phyloP scores from a whole-genome alignment of 2,329 filamentous ascomycete genomes.

The Phyllosticta citribraziliensis region DNA sequence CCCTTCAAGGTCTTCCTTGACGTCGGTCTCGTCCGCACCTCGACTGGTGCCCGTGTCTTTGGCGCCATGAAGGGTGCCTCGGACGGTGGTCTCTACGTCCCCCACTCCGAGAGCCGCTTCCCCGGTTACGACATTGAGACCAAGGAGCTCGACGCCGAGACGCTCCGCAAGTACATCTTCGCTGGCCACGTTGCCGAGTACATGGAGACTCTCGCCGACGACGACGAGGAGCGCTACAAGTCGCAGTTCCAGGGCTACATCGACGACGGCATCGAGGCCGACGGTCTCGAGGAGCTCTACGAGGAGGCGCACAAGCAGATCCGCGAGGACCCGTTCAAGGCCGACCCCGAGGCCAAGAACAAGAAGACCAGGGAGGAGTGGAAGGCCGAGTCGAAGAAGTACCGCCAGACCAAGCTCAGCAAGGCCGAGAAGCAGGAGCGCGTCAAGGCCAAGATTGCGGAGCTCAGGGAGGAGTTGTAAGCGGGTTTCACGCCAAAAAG shows the following conservation, averaged over 20 bases:
- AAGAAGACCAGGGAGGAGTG: conserved; percentile 98
- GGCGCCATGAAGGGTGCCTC: conserved; percentile 99
- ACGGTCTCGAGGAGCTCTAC: conserved; percentile 95
- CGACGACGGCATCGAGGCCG: conserved; percentile 91
- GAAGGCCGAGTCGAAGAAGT: conserved; percentile 93
- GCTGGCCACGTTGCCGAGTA: conserved; percentile 98
- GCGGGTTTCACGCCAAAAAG: neutral
- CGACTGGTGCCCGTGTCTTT: conserved; percentile 97
- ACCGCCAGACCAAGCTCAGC: conserved; percentile 65
- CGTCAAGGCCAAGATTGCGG: conserved; percentile 85
- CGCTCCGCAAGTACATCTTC: conserved; percentile 98
- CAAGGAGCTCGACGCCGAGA: conserved; percentile 96
- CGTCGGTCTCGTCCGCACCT: conserved; percentile 93
- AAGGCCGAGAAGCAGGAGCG: conserved; percentile 74
- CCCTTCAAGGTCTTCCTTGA: conserved; percentile 99
- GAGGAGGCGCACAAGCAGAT: conserved; percentile 89
- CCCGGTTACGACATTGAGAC: conserved; percentile 93
- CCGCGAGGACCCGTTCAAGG: conserved; percentile 97
- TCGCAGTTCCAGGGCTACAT: conserved; percentile 97
- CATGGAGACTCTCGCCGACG: conserved; percentile 99
- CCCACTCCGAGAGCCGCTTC: conserved; percentile 99
- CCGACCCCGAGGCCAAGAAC: conserved; percentile 60
- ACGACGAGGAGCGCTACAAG: conserved; percentile 99
- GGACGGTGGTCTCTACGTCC: conserved; percentile 91
- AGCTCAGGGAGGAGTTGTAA: conserved; percentile 46